Evolutionary conservation across 805 yeast species (phyloP).

Genomic region (Candida ovalis): DNA sequence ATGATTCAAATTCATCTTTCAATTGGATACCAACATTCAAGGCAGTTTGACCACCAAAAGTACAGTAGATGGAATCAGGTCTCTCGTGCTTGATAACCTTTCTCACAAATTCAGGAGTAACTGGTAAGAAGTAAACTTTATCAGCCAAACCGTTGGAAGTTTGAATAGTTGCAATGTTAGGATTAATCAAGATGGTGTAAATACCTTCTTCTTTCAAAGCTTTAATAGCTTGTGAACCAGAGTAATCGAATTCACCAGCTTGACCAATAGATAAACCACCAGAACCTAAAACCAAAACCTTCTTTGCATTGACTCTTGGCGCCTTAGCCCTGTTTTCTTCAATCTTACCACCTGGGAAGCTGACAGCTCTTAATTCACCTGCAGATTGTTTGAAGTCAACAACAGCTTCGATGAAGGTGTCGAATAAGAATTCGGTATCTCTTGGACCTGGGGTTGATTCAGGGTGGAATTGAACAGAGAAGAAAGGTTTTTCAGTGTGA

Average conservation of each 20-base stretch:
- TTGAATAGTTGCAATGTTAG: conserved; percentile 97
- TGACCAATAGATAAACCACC: conserved; percentile 98
- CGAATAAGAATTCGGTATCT: conserved; percentile 96
- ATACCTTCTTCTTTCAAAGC: conserved; percentile 98
- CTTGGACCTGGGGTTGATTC: conserved; percentile 99
- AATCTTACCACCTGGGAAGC: conserved; percentile 84
- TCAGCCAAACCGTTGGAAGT: conserved; percentile 98
- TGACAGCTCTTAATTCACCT: conserved; percentile 63
- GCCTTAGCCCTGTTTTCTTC: conserved; percentile 71
- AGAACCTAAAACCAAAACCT: conserved; percentile 91
- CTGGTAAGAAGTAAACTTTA: conserved; percentile 97
- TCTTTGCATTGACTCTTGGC: conserved; percentile 81
- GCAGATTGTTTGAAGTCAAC: conserved; percentile 55
- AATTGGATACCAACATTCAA: conserved; percentile 91
- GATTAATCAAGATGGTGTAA: conserved; percentile 92
- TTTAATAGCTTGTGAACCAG: conserved; percentile 96
- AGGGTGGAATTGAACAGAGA: conserved; percentile 99
- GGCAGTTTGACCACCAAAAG: conserved; percentile 99
- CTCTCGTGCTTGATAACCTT: conserved; percentile 92
- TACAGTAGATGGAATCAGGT: conserved; percentile 95
- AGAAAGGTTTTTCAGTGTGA: conserved; percentile 80
- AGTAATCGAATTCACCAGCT: conserved; percentile 97
- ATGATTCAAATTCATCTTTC: conserved; percentile 88
- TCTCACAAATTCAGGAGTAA: conserved; percentile 92
- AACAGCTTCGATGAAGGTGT: conserved; percentile 83